Evolutionary conservation across 129 eudicot species (phyloP), one percentile per base, ranked within the genome.

Genomic region (Saussurea involucrata): DNA sequence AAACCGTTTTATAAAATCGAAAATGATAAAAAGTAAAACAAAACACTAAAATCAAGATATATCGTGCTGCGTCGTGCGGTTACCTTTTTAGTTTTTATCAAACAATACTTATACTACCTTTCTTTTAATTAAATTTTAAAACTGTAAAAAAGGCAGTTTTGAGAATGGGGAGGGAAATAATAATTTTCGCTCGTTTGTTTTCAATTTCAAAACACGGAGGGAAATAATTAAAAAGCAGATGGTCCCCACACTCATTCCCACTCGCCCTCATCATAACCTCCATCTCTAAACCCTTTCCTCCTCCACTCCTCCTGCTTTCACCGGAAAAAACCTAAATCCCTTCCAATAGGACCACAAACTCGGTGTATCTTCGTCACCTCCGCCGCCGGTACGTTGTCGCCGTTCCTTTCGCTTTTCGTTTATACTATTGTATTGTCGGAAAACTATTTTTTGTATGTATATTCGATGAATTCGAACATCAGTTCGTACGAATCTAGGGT

Each of bases 161-260:
- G 7, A 66, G 65, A 76, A 25, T 40, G 72, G 24, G 66, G 64
- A 63, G 80, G 67, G 40, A 76, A 25, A 12, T 22, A 60, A 60
- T 2, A 7, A 27, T 65, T 25, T 76, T 66, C 31, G 44, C 15
- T 65, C 31, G 72, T 28, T 28, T 68, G 63, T 76, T 40, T 76
- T 76, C 80, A 76, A 76, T 76, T 76, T 76, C 80, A 76, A 76
- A 76, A 69, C 71, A 75, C 42, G 18, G 17, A 11, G 36, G 61
- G 71, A 18, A 46, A 25, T 66, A 58, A 76, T 71, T 71, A 46
- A 66, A 46, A 66, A 76, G 17, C 40, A 8, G 8, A 66, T 55
- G 66, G 71, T 1, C 37, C 73, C 80, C 73, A 44, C 66, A 11
- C 20, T 36, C 66, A 64, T 34, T 32, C 66, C 24, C 80, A 76